Percentiles rank a stretch among this genome's conserved stretches.
phyloP scores from a whole-genome alignment of 2,329 filamentous ascomycete species.

The Coniochaeta sp. region DNA sequence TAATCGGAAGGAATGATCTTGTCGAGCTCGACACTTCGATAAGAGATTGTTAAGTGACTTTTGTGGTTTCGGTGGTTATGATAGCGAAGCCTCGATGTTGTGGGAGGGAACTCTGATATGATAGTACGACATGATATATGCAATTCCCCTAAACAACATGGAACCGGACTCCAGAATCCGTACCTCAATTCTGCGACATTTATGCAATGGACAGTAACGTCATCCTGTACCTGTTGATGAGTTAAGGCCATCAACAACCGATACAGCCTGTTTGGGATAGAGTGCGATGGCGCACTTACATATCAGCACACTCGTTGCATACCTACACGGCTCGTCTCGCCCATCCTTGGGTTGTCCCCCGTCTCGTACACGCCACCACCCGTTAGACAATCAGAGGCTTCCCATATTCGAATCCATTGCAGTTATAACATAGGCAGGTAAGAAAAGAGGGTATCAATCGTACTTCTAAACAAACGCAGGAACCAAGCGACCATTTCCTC shows the following conservation, averaged over 20 bases:
- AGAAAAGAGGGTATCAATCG: not conserved
- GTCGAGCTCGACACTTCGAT: too few relatives aligned
- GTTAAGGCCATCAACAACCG: not conserved
- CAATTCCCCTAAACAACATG: too few relatives aligned
- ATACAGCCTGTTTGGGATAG: not conserved
- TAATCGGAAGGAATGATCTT: too few relatives aligned
- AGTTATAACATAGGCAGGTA: not conserved
- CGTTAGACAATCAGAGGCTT: not conserved
- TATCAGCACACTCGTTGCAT: not conserved
- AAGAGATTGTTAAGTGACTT: too few relatives aligned
- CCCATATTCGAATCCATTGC: not conserved
- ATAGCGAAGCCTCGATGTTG: too few relatives aligned
- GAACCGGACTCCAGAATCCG: not conserved
- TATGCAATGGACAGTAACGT: too few relatives aligned
- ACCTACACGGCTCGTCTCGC: conserved; percentile 8
- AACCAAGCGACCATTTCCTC: too few relatives aligned
- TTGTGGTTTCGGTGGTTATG: too few relatives aligned
- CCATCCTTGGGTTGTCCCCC: not conserved
- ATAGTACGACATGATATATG: too few relatives aligned
- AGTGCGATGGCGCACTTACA: not conserved
- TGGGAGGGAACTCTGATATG: too few relatives aligned
- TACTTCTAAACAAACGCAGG: not conserved
- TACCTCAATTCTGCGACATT: not conserved
- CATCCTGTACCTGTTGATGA: too few relatives aligned
- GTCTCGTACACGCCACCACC: not conserved